These are phyloP conservation scores for Leptodontidium sp. DNA, from an alignment of 2,329 filamentous ascomycete species.

Conservation along the genomic window DNA sequence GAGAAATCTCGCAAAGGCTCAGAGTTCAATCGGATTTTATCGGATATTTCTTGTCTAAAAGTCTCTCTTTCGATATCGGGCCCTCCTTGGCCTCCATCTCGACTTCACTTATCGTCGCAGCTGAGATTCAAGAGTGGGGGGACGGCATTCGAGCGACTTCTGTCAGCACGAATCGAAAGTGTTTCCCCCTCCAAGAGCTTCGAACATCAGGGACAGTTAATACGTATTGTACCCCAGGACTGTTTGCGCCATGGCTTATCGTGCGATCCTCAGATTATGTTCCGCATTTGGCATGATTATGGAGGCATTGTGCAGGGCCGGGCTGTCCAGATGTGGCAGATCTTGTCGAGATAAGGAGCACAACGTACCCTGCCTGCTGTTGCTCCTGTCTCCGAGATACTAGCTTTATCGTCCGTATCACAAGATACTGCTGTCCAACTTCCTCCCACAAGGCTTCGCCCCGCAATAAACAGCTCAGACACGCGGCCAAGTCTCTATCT, in stretches of 20 bases:
- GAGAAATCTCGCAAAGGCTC: too few species aligned
- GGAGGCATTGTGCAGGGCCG: not conserved
- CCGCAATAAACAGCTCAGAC: conserved; percentile 20
- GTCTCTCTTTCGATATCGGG: too few species aligned
- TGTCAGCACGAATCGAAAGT: too few species aligned
- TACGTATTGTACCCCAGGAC: not conserved
- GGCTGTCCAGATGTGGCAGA: not conserved
- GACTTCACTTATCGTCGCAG: too few species aligned
- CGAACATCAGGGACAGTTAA: not conserved
- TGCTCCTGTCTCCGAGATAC: not conserved
- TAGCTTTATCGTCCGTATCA: not conserved
- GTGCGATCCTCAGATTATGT: not conserved
- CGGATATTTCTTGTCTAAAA: too few species aligned
- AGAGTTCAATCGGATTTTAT: too few species aligned
- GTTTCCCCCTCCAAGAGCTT: not conserved
- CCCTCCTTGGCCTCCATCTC: too few species aligned
- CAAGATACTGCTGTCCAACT: not conserved
- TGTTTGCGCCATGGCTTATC: not conserved
- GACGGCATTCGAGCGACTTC: too few species aligned
- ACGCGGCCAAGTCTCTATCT: conserved; percentile 9
- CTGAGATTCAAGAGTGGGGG: too few species aligned
- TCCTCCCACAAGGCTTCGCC: not conserved
- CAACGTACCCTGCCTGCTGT: not conserved
- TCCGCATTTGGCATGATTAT: not conserved
- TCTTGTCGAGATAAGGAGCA: conserved; percentile 4